Conservation (phyloP, 352 stramenopile species). For the Phytophthora europaea region DNA sequence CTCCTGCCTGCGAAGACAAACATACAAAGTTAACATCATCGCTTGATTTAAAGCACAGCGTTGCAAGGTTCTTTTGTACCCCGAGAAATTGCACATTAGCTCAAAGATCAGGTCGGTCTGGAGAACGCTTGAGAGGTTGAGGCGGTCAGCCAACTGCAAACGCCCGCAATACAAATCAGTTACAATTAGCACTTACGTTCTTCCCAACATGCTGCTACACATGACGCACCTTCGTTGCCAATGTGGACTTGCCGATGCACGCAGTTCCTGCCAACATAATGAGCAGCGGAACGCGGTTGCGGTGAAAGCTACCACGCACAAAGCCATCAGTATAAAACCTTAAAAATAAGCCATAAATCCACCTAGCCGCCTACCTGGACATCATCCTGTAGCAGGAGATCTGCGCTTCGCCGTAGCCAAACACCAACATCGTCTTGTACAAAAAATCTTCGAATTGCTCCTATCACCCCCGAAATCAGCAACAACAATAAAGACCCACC, state of each 20-base stretch:
- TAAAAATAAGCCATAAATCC: not conserved
- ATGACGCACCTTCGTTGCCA: constrained; percentile 82
- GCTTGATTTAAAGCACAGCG: not conserved
- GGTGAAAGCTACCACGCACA: constrained; percentile 68
- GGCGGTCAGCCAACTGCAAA: constrained; percentile 77
- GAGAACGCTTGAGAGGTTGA: constrained; percentile 90
- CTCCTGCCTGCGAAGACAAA: constrained; percentile 44
- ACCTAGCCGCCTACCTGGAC: constrained; percentile 51
- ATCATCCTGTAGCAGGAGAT: constrained; percentile 92
- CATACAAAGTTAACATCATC: not conserved
- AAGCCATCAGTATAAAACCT: not conserved
- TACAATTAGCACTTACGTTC: not conserved
- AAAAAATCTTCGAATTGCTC: constrained; percentile 93
- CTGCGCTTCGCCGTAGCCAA: constrained; percentile 87
- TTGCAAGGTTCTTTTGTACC: constrained; percentile 41
- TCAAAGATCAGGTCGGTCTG: constrained; percentile 92
- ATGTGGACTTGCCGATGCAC: constrained; percentile 88
- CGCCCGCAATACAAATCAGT: not conserved
- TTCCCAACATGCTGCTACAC: not conserved
- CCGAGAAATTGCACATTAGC: constrained; percentile 93
- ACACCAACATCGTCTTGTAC: constrained; percentile 92
- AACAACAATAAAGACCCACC: not conserved
- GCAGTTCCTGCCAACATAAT: constrained; percentile 88
- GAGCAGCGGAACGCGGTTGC: constrained; percentile 83
- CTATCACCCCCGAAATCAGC: constrained; percentile 26